Percentiles rank a stretch among this genome's conserved stretches.
Evolutionary conservation across 1,284 basidiomycete genomes (phyloP).

Genomic region (Pascua guehoae): DNA sequence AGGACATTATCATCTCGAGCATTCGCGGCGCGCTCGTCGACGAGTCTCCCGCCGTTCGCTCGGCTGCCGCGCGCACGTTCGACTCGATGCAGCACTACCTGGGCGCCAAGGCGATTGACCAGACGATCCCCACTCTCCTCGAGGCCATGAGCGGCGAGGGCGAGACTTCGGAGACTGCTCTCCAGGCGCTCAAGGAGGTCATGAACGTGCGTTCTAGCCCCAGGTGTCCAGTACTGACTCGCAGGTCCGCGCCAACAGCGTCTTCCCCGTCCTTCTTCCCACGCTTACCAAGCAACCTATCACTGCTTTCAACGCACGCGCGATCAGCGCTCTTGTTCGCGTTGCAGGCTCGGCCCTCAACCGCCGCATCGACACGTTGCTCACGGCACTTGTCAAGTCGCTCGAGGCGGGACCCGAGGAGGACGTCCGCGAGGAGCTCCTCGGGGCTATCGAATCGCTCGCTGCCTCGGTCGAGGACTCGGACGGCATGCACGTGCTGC

Average conservation of each 20-base stretch:
- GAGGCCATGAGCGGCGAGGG: slow-evolving; percentile 89
- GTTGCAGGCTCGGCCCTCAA: slow-evolving; percentile 90
- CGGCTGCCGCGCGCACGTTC: slow-evolving; percentile 90
- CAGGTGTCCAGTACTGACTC: too few relatives aligned
- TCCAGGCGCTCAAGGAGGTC: slow-evolving; percentile 85
- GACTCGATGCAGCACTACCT: slow-evolving; percentile 82
- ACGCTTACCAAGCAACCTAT: slow-evolving; percentile 87
- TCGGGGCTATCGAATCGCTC: slow-evolving; percentile 66
- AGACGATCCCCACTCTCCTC: slow-evolving; percentile 91
- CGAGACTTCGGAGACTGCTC: slow-evolving; percentile 87
- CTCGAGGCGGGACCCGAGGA: slow-evolving; percentile 61
- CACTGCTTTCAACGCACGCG: slow-evolving; percentile 92
- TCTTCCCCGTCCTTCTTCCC: slow-evolving; percentile 97
- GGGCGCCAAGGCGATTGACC: slow-evolving; percentile 87
- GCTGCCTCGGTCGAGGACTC: slow-evolving; percentile 72
- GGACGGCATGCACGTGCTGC: slow-evolving; percentile 81
- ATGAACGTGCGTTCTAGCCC: slow-evolving; percentile 70
- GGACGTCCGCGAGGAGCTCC: slow-evolving; percentile 67
- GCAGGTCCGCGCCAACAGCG: slow-evolving; percentile 67
- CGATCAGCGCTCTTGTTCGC: slow-evolving; percentile 81
- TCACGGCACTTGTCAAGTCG: slow-evolving; percentile 69
- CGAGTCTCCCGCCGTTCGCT: slow-evolving; percentile 76
- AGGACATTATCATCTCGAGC: slow-evolving; percentile 82
- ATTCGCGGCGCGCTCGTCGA: slow-evolving; percentile 86
- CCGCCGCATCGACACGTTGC: slow-evolving; percentile 69